phyloP scores from a whole-genome alignment of 2,329 filamentous ascomycete species.

The Thielaviopsis populi region DNA sequence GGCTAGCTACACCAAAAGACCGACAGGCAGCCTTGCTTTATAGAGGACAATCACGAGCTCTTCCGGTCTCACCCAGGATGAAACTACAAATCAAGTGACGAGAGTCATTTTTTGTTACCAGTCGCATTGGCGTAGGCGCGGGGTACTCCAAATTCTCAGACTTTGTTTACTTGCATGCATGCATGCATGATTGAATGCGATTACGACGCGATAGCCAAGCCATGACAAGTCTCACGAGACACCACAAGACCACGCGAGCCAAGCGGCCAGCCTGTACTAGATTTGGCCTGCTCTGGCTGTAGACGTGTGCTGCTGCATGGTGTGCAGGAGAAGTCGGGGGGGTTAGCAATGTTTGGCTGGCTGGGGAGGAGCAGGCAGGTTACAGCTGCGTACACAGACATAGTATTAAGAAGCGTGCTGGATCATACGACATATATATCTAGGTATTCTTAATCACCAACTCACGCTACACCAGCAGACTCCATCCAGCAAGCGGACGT shows the following conservation, averaged over 20 bases:
- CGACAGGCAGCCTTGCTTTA: neutral
- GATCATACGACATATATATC: neutral
- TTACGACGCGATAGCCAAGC: neutral
- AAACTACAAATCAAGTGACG: neutral
- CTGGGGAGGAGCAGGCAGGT: no score
- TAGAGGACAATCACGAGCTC: no score
- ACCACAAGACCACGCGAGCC: no score
- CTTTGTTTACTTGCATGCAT: neutral
- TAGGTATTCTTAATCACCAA: neutral
- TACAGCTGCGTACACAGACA: no score
- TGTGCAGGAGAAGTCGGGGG: no score
- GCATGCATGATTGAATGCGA: neutral
- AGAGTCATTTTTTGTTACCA: neutral
- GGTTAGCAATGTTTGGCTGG: no score
- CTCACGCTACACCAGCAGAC: neutral
- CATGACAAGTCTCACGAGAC: neutral
- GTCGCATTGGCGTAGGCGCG: neutral
- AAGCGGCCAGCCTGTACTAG: no score
- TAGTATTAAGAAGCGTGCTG: neutral
- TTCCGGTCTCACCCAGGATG: no score
- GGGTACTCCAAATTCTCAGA: neutral
- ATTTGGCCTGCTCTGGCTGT: no score
- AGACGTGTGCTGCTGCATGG: no score
- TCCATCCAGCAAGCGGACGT: neutral
- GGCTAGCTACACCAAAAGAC: neutral